Base-by-base conservation (phyloP, 176 grass and related monocot species). In the Phoenix dactylifera region DNA sequence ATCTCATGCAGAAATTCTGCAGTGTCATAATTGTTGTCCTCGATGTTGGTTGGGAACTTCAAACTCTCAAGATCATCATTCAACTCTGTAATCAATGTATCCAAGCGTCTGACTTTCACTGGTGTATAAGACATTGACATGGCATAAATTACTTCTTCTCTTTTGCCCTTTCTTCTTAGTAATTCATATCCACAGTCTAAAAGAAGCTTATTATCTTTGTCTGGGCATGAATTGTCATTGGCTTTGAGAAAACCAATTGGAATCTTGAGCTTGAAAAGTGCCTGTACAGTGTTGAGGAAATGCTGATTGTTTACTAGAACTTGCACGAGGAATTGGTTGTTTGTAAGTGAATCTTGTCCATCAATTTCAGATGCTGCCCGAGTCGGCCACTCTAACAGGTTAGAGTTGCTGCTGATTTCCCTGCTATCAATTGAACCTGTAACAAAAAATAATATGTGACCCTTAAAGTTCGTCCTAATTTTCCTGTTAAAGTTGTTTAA, bases 31-130 rank as follows among this genome's bases (percentile, higher is more conserved):
- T 48, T 63, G n/a, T 32, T 72, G 3, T 16, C 57, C 15, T 44
- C 39, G 9, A 15, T 18, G 73, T 76, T 68, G 30, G n/a, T 82
- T 25, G 29, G 55, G 52, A 82, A 62, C 17, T 74, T 71, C 71
- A 98, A 57, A 10, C 76, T 78, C 70, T 77, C 75, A 44, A 98
- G 58, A 67, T 89, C 93, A 10, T 55, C 24, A 65, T 98, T 81
- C 63, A 98, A 25, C 54, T 89, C 88, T 64, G 74, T 92, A 64
- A 98, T 70, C 18, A 98, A 72, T 65, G 77, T 71, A 39, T 81
- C 74, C 7, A 98, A 32, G 32, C 50, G 50, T 23, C 64, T 70
- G 14, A 71, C 51, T 62, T 70, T 80, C 39, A 25, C 15, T 16
- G 49, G 51, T 22, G 49, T 74, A 18, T 24, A 4, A 3, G 63